Base-by-base conservation (phyloP, 2,329 filamentous ascomycete species). In the Piedraia hortae region DNA sequence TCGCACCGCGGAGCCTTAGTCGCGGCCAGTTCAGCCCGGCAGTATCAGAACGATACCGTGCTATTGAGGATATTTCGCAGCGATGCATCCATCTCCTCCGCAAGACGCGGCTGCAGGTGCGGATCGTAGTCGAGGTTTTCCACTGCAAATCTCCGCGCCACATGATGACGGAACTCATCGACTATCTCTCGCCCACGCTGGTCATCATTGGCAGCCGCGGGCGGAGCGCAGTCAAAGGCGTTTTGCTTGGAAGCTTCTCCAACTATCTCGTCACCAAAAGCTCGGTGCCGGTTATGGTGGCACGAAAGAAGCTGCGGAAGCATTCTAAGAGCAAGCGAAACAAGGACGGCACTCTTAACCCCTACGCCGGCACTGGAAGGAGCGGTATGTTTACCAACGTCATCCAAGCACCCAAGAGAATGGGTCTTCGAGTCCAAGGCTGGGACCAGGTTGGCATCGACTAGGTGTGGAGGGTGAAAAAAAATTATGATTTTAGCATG, bases 141-240 rank as follows among this genome's bases (percentile, higher is more conserved):
- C 85, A 93, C 47, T 93, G 85, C 66, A 93, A 91, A 56, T 91
- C 74, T 38, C 78, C 85, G 3, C 82, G 85, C 44, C 80, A 91
- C 43, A 59, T 93, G 51, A 78, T 97, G 31, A 89, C 78, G 1
- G 85, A 93, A 51, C 78, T 91, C 34, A 93, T 97, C 45, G 85
- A 97, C 43, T 62, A 75, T 31, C 60, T 93, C 23, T 73, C 71
- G 31, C 85, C 85, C 4, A 93, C 82, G 1, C 53, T 97, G 27
- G 82, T 91, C 10, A 77, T 97, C 33, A 62, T 93, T 26, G 85
- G 85, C 21, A 90, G 78, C 29, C 61, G 85, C 34, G 85, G 85
- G 14, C 64, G 80, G 31, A 90, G 77, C 44, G 77, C 78, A 19
- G 54, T 97, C 24, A 93, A 93, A 46, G 82, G 80, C 40, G 82